Percentiles rank a stretch among this genome's conserved stretches.
Conservation (phyloP, 2,329 filamentous ascomycete species). For the Dactylellina cionopaga region DNA sequence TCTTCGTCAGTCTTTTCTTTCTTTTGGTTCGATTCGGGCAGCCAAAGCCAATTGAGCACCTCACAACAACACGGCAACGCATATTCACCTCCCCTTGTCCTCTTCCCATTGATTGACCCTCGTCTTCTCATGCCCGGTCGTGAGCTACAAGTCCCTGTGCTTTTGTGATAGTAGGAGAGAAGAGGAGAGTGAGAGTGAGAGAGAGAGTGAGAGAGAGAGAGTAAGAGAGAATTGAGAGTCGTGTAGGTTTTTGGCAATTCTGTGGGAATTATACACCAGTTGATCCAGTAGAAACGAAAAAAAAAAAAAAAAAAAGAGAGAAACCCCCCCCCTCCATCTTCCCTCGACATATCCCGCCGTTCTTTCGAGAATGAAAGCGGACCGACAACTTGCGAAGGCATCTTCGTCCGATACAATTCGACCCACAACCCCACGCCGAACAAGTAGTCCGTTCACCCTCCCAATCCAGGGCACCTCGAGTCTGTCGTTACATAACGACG, state of each 20-base stretch:
- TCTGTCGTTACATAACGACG: conserved; percentile 24
- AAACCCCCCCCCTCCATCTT: conserved; percentile 1
- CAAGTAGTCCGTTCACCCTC: conserved; percentile 27
- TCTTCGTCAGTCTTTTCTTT: background rate
- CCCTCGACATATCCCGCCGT: conserved; percentile 15
- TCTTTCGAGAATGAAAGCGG: conserved; percentile 51
- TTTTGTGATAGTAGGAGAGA: conserved; percentile 28
- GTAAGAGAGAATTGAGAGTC: conserved; percentile 8
- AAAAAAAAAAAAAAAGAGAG: background rate
- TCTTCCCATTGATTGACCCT: background rate
- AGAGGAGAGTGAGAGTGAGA: conserved; percentile 1
- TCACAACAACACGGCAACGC: conserved; percentile 51
- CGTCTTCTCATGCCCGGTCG: conserved; percentile 41
- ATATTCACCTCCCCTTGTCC: background rate
- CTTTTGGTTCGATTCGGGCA: conserved; percentile 3
- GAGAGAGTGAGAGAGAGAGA: background rate
- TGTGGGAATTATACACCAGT: background rate
- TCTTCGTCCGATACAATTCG: conserved; percentile 48
- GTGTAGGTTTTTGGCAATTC: too few relatives aligned
- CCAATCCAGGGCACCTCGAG: conserved; percentile 12
- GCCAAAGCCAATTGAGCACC: conserved; percentile 19
- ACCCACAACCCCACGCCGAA: conserved; percentile 20
- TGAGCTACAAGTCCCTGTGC: conserved; percentile 23
- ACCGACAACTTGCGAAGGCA: conserved; percentile 42
- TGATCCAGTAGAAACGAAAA: conserved; percentile 17